Percentiles rank a stretch among this genome's conserved stretches.
Conservation (phyloP, 192 early-diverging fungal species). For the Coemansia sp. region DNA sequence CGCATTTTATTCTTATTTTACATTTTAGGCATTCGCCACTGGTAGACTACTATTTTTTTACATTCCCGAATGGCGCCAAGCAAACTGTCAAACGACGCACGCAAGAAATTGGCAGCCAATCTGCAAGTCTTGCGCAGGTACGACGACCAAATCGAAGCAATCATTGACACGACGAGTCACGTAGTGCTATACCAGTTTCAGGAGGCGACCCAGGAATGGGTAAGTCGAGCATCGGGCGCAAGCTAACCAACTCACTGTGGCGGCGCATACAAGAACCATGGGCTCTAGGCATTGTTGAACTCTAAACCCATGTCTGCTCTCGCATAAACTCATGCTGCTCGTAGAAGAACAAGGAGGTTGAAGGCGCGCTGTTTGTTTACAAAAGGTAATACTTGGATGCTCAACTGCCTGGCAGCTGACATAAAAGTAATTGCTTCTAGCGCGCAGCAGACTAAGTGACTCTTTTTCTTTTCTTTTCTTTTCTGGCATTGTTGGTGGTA, state of each 20-base stretch:
- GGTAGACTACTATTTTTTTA: background rate
- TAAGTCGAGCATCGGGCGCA: constrained; percentile 46
- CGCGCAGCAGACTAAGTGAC: background rate
- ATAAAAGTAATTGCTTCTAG: background rate
- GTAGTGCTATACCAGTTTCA: constrained; percentile 93
- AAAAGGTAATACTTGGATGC: constrained; percentile 58
- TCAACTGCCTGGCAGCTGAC: background rate
- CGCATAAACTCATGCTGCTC: background rate
- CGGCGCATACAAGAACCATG: background rate
- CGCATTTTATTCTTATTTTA: too few species aligned
- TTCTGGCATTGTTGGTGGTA: background rate
- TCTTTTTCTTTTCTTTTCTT: background rate
- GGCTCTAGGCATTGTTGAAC: background rate
- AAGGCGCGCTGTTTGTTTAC: constrained; percentile 91
- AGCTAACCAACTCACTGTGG: background rate
- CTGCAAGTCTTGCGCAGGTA: constrained; percentile 82
- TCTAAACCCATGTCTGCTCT: background rate
- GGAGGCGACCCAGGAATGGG: constrained; percentile 70
- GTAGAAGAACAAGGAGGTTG: constrained; percentile 87
- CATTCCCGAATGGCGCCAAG: constrained; percentile 36
- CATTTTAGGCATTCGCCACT: background rate
- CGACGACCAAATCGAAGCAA: constrained; percentile 74
- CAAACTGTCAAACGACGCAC: constrained; percentile 45
- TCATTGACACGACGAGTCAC: constrained; percentile 84
- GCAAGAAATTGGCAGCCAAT: constrained; percentile 64